These are phyloP conservation scores for Cercophora newfieldiana DNA, from an alignment of 495 filamentous ascomycete species.

Conservation along the genomic window DNA sequence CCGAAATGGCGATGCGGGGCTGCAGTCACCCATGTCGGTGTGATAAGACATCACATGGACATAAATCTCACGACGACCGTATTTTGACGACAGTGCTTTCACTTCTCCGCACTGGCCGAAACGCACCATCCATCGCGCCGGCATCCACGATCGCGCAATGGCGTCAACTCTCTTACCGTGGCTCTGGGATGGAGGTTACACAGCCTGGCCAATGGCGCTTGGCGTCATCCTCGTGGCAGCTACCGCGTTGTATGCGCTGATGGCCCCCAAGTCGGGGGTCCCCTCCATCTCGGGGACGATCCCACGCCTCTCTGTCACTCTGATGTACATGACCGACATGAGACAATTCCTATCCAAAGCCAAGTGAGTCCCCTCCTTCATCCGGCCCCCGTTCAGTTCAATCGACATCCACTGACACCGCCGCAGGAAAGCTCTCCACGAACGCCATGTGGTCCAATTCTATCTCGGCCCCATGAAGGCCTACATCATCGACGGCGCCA, in stretches of 20 bases:
- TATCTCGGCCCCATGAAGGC: constrained; percentile 21
- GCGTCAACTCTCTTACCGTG: too few species aligned
- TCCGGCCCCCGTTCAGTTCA: not conserved
- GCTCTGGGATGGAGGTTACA: too few species aligned
- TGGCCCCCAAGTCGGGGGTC: not conserved
- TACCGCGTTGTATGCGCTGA: not conserved
- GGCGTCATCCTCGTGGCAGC: not conserved
- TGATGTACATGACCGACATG: constrained; percentile 3
- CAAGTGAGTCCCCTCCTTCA: too few species aligned
- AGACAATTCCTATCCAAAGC: not conserved
- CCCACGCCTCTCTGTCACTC: not conserved
- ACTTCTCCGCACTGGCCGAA: not conserved
- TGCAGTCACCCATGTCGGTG: not conserved
- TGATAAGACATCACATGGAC: not conserved
- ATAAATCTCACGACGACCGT: not conserved
- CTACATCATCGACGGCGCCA: constrained; percentile 20
- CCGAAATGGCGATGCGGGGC: not conserved
- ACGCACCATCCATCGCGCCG: not conserved
- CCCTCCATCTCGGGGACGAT: not conserved
- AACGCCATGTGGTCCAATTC: constrained; percentile 20
- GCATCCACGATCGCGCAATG: too few species aligned
- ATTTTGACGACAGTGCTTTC: not conserved
- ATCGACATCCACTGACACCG: too few species aligned
- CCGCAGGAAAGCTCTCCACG: not conserved
- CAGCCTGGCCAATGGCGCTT: too few species aligned